Conservation (phyloP, 768 basidiomycete genomes). For the Mycena pura region DNA sequence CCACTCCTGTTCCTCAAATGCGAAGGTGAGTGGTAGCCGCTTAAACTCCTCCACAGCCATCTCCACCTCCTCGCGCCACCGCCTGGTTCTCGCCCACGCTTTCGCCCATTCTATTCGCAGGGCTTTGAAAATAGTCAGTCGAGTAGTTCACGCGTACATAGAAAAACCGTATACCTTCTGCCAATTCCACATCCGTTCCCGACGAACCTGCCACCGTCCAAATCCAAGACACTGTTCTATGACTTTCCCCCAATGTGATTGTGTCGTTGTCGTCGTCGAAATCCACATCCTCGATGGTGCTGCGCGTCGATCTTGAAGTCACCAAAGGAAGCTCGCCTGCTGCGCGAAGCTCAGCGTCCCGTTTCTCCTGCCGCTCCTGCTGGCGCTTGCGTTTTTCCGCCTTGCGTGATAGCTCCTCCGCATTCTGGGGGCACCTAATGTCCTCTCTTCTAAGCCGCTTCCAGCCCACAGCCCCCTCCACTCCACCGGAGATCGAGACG, state of each 20-base stretch:
- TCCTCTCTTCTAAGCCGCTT: background rate
- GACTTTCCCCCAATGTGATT: background rate
- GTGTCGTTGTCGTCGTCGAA: no score
- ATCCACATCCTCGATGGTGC: background rate
- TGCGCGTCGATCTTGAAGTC: background rate
- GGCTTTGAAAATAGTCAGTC: background rate
- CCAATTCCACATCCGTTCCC: background rate
- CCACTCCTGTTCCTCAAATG: background rate
- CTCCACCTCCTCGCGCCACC: conserved; percentile 22
- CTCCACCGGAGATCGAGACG: no score
- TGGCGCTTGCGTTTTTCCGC: background rate
- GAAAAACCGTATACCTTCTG: background rate
- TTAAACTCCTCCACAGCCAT: conserved; percentile 18
- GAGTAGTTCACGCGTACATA: no score
- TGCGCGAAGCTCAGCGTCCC: background rate
- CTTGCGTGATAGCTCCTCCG: background rate
- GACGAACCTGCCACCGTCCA: conserved; percentile 6
- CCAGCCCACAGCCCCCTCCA: background rate
- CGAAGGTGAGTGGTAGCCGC: background rate
- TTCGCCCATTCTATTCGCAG: conserved; percentile 24
- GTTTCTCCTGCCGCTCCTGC: background rate
- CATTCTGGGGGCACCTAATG: conserved; percentile 9
- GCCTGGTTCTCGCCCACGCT: background rate
- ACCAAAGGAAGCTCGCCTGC: background rate
- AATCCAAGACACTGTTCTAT: conserved; percentile 12